Conservation (phyloP, 352 stramenopile species). For the Phytophthora melonis region DNA sequence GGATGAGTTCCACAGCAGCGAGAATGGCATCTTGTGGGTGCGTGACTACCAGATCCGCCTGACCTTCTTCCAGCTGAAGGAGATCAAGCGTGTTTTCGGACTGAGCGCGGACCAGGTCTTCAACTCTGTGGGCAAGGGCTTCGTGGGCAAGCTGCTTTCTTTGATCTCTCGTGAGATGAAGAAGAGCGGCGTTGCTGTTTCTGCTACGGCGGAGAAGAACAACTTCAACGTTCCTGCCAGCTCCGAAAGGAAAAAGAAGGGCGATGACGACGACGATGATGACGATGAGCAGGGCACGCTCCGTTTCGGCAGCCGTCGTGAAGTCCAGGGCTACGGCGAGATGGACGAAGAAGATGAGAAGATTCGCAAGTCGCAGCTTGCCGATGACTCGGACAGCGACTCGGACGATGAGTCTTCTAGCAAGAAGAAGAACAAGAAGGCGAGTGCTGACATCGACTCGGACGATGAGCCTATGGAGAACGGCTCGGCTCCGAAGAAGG, state of each 20-base stretch:
- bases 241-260: constrained; percentile 58
- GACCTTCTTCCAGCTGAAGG: constrained; percentile 93
- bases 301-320: constrained; percentile 78
- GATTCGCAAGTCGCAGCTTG: constrained; percentile 66
- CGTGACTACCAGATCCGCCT: constrained; percentile 97
- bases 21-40: constrained; percentile 94
- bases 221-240: constrained; percentile 38
- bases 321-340: constrained; percentile 90
- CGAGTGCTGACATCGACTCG: constrained; percentile 17
- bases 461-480: constrained; percentile 59
- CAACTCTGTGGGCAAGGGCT: constrained; percentile 83
- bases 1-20: constrained; percentile 92
- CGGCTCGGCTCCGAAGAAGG: constrained; percentile 35
- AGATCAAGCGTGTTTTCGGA: constrained; percentile 96
- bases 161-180: constrained; percentile 96
- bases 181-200: constrained; percentile 79
- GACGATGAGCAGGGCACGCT: constrained; percentile 92
- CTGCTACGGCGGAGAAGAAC: constrained; percentile 62
- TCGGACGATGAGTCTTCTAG: constrained; percentile 54
- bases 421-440: constrained; percentile 46
- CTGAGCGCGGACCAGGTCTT: constrained; percentile 95
- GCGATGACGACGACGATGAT: constrained; percentile 81
- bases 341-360: constrained; percentile 96
- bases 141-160: constrained; percentile 94
- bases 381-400: constrained; percentile 71